Evolutionary conservation across 2,329 filamentous ascomycete genomes (phyloP), one percentile per base, ranked within the genome.

Genomic region (Alternaria alternata): DNA sequence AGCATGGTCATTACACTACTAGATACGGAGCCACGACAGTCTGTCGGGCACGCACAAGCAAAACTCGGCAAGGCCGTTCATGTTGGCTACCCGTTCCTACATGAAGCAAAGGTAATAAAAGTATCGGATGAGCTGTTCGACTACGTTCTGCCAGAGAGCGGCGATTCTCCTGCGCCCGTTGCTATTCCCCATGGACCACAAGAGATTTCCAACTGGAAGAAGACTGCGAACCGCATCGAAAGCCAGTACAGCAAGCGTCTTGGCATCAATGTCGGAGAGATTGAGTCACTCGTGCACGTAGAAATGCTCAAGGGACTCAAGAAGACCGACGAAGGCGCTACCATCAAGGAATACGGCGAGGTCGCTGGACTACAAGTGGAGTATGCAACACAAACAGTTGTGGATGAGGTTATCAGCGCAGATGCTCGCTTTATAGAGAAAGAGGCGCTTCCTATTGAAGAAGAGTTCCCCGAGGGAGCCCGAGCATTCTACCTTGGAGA

Each of bases 111-210:
- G 80, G 89, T 99, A 30, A 85, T 92, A 52, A 90, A 89, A 56
- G 92, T 98, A 1, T 94, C 93, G 1, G 95, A 99, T 75, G 94
- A 98, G 77, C 84, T 98, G 28, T 98, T 98, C 75, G 91, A 91
- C 70, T 99, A 97, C 74, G 84, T 89, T 18, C 82, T 95, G 36
- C 85, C 90, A 1, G 84, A 89, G 34, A 85, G 88, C 63, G 87
- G 88, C 59, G 84, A 83, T 41, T 78, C 57, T 28, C 36, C 77
- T 39, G 87, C 90, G 14, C 83, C 94, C 34, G 79, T 91, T 20
- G 84, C 89, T 47, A 87, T 84, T 38, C 89, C 93, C 20, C 93
- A 97, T 75, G 86, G 85, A 24, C 88, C 89, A 20, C 85, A 87
- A 57, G 92, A 96, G 56, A 93, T 95, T 54, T 87, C 91, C 38